Evolutionary conservation across 1,284 basidiomycete species (phyloP).

Genomic region (Exobasidium rhododendri): DNA sequence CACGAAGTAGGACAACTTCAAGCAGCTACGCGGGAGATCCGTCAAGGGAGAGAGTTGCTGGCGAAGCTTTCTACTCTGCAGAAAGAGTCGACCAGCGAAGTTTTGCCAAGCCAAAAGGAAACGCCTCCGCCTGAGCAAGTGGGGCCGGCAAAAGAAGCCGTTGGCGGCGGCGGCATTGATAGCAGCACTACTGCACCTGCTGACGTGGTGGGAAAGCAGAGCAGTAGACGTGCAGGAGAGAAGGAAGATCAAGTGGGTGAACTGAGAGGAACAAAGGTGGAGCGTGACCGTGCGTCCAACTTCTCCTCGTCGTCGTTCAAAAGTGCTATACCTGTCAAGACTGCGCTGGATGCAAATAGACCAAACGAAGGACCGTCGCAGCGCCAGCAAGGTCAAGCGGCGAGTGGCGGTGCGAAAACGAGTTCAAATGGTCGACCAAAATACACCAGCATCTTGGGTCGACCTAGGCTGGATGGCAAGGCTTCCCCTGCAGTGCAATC

Average conservation of each 20-base stretch:
- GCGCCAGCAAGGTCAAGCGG: conserved; percentile 13
- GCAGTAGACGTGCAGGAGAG: not conserved
- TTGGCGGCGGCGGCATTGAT: not conserved
- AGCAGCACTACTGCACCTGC: not conserved
- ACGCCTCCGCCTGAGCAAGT: too few relatives aligned
- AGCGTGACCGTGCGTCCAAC: conserved; percentile 19
- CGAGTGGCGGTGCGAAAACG: conserved; percentile 14
- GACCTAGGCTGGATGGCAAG: conserved; percentile 27
- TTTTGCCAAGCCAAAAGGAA: conserved; percentile 1
- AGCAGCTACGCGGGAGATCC: conserved; percentile 38
- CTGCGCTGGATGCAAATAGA: conserved; percentile 22
- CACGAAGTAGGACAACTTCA: conserved; percentile 51
- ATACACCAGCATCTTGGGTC: conserved; percentile 38
- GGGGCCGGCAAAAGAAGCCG: not conserved
- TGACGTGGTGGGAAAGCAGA: not conserved
- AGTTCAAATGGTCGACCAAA: conserved; percentile 35
- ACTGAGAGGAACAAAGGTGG: not conserved
- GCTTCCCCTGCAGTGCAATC: conserved; percentile 22
- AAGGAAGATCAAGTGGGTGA: not conserved
- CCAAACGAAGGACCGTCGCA: conserved; percentile 17
- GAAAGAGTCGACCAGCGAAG: not conserved
- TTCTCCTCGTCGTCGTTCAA: conserved; percentile 25
- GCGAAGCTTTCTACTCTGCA: conserved; percentile 20
- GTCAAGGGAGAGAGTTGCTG: conserved; percentile 35
- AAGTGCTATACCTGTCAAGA: conserved; percentile 25